A percentile compares a stretch with the other conserved stretches of the same genome.
Evolutionary conservation across 164 flowering plant species (phyloP).

Genomic region (Pachysandra terminalis): DNA sequence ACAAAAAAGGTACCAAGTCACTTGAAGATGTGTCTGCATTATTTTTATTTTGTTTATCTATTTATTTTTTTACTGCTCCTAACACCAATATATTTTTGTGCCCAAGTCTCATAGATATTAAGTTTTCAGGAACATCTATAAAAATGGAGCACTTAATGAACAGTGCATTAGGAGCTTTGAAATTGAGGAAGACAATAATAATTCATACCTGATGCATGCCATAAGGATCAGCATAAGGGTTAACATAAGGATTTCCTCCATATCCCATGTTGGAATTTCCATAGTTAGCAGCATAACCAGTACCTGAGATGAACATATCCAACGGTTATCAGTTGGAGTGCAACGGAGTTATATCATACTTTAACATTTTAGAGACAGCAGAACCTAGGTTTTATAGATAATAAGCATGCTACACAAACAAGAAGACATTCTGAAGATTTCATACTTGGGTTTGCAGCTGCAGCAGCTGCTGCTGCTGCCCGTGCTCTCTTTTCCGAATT

Average conservation of each 20-base stretch:
- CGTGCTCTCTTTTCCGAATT: constrained; percentile 64
- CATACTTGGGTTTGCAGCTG: constrained; percentile 52
- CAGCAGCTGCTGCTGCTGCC: constrained; percentile 45
- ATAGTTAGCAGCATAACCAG: constrained; percentile 39
- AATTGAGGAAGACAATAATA: neutral
- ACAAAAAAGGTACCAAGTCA: no score
- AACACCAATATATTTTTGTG: neutral
- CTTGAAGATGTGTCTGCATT: neutral
- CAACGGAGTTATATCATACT: no score
- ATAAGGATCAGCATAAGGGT: constrained; percentile 30
- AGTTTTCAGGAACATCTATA: neutral
- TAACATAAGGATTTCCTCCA: constrained; percentile 33
- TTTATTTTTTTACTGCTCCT: neutral
- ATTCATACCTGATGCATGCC: constrained; percentile 44
- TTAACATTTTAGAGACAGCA: no score
- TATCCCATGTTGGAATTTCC: constrained; percentile 37
- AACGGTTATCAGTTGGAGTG: neutral
- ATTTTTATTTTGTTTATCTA: neutral
- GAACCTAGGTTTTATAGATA: no score
- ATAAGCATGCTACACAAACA: neutral
- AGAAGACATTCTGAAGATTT: neutral
- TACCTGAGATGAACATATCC: constrained; percentile 23
- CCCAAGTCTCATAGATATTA: neutral
- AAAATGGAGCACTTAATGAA: neutral
- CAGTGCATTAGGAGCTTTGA: neutral